Evolutionary conservation across 2,329 filamentous ascomycete genomes (phyloP), one percentile per base, ranked within the genome.

Genomic region (Cytospora chrysosperma): DNA sequence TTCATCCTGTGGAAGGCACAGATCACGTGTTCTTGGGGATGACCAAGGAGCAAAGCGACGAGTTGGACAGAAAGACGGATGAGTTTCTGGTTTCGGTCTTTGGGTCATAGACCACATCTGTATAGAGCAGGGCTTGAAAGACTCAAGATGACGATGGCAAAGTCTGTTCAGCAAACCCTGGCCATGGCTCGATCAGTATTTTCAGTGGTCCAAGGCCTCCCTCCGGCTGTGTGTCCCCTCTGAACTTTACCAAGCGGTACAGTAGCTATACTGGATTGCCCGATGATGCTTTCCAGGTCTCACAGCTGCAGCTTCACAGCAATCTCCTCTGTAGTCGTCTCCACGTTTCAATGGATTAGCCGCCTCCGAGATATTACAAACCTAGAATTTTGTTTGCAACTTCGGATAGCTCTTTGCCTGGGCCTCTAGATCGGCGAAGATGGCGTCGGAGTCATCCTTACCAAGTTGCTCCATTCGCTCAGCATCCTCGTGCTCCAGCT

Each of bases 401-500:
- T 83, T 81, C 0, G 86, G 83, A 70, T 90, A 91, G 9, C 90
- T 85, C 64, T 87, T 84, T 8, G 86, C 74, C 12, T 73, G 67
- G 1, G 71, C 75, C 43, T 77, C 70, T 40, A 90, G 73, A 59
- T 82, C 79, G 0, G 75, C 73, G 72, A 80, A 84, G 49, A 83
- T 77, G 21, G 78, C 75, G 19, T 69, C 73, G 5, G 81, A 77
- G 52, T 83, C 78, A 53, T 82, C 78, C 1, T 75, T 74, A 27
- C 77, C 75, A n/a, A 86, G 70, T 9, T 75, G 70, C 64, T 79
- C 79, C 73, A 92, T 86, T 8, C 91, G 82, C 63, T 87, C 77
- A 66, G 88, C 81, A 68, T 95, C 90, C 72, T 94, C 91, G 15
- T 89, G 82, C 73, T 92, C 90, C 2, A 96, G 76, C 72, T 88